Base-by-base conservation (phyloP, 495 filamentous ascomycete genomes). In the Acidiella bohemica region DNA sequence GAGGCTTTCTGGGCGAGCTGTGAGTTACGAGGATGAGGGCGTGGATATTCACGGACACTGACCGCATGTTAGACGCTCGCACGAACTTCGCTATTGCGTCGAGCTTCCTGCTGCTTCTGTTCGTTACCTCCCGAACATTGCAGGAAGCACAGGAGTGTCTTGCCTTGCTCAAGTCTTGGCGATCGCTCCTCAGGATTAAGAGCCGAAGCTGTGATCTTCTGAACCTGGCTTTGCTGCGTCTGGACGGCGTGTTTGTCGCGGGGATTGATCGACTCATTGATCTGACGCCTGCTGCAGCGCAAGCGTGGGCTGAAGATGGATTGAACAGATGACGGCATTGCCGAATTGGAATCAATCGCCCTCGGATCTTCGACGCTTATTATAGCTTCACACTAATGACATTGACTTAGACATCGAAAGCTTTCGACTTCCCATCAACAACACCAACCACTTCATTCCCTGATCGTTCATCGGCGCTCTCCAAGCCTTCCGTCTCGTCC, bases 1-100 rank as follows among this genome's bases (percentile, higher is more conserved):
- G 46, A 49, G 27, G 46, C 40, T 1, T 49, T 49, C 20, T 49
- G 46, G 46, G 41, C 39, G 14, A 44, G 40, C 28, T 49, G 45
- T 42, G 25, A 18, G 45, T 41, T 19, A 13, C 13, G 5, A 9
- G 5, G 16, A 23, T 25, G 35, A 11, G 7, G 13, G 7, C 17
- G 26, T 16, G n/a, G 13, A 28, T 36, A 12, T 19, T 9, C 34
- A 36, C 10, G 10, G 21, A 7, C 17, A 16, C 8, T 17, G 2
- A 12, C 21, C 7, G 14, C 45, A 48, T n/a, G n/a, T n/a, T n/a
- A n/a, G 45, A 49, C 22, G 17, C 46, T 14, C 46, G 46, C 28
- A 43, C 46, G 10, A 49, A 49, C 31, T 49, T 49, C 41, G 44
- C 46, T 7, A 49, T 49, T 20, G 46, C 40, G 7, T 39, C 33